Evolutionary conservation across 805 yeast species (phyloP), one percentile per base, ranked within the genome.

Genomic region (Sporopachydermia lactativora): DNA sequence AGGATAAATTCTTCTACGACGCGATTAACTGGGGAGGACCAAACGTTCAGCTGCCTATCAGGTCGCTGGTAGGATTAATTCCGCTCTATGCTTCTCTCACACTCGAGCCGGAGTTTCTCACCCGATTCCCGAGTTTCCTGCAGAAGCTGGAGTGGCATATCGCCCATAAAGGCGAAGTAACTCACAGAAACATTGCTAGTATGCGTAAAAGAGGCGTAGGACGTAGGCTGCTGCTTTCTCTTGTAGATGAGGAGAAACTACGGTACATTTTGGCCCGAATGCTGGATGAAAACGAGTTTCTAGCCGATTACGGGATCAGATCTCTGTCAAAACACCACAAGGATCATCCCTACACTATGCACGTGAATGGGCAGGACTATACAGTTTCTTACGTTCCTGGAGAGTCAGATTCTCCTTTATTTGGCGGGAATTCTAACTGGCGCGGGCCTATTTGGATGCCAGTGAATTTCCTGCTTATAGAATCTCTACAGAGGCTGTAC

Each of bases 401-500:
- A 19, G 95, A 84, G 54, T 81, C 94, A 18, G 89, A 84, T 54
- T 79, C 94, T 4, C 95, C 95, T 3, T 73, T 88, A 73, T 86
- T 86, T 68, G 96, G 96, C 39, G 96, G 96, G 44, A 86, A 86
- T 58, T 85, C 95, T 16, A 86, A 86, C 60, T 86, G 96, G 96
- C 71, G 96, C 58, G 96, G 96, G 2, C 96, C 96, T 13, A 85
- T 86, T 49, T 86, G 96, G 96, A 85, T 86, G 68, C 95, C 96
- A 15, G 83, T 83, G 8, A 86, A 81, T 52, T 86, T 86, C 58
- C 64, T 86, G 45, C 63, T 86, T 34, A 83, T 86, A 43, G 96
- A 86, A 62, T 75, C 95, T 0, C 65, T 86, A 50, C 92, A 86
- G 60, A 69, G 95, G 51, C 84, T 84, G 58, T 84, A 78, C 58